Evolutionary conservation across 768 basidiomycete genomes (phyloP), one percentile per base, ranked within the genome.

Genomic region (Rhizopogon roseolus): DNA sequence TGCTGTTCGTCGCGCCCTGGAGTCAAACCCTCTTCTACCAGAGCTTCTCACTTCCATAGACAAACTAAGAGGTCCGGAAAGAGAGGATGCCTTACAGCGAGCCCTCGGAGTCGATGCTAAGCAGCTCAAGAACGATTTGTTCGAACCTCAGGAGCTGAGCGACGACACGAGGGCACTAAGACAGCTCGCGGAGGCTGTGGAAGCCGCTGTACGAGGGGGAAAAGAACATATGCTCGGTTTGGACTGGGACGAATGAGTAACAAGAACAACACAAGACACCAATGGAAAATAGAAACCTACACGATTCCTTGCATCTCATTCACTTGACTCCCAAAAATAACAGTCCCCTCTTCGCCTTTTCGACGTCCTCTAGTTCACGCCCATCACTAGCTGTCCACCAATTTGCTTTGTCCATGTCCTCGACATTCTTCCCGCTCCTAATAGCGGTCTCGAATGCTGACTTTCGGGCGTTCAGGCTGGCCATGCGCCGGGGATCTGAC

Each of bases 401-500:
- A 40, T 77, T 74, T 54, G 80, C 82, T 13, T 68, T 64, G 6
- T 69, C 74, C 1, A 86, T 68, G 14, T 84, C 81, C 53, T 83
- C 87, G 2, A 76, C 69, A 10, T 71, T 76, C 71, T 79, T 81
- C 17, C 82, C 82, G 45, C 71, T 69, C 59, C 78, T 76, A 49
- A 88, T 68, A 14, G 80, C 81, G 22, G 63, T 73, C 61, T 98
- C 94, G 61, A 93, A 96, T 29, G 79, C 76, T 4, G 67, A 71
- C 69, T 92, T 88, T 48, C 85, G 77, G 5, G 80, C 80, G 58
- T 85, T 85, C 19, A 98, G 72, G 25, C 76, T 66, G 3, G 87
- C 75, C 91, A 96, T 93, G 6, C 68, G 73, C 0, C 91, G 81
- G 0, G 95, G 94, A 66, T 97, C 91, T 0, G 85, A 84, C 63